Conservation (phyloP, 129 eudicot genomes). For the Oenanthe sinensis region DNA sequence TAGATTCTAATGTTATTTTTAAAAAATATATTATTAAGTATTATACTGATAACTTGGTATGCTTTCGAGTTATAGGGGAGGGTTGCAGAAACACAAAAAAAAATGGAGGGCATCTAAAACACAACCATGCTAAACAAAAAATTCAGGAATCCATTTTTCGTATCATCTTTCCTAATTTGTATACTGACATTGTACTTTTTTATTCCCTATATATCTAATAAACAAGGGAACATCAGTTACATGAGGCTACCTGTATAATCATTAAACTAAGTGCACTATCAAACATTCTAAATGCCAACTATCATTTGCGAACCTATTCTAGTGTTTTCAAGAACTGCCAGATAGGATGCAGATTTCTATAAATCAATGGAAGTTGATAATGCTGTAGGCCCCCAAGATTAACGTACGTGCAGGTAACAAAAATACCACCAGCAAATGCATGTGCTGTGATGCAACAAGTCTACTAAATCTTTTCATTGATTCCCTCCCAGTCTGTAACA, state of each 20-base stretch:
- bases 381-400: constrained; percentile 33
- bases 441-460: constrained; percentile 69
- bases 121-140: background rate
- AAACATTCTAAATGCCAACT: constrained; percentile 5
- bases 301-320: background rate
- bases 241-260: background rate
- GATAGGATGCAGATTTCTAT: background rate
- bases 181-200: background rate
- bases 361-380: constrained; percentile 20
- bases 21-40: too few species aligned
- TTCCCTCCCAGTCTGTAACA: constrained; percentile 44
- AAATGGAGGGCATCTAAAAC: too few species aligned
- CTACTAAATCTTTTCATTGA: constrained; percentile 60
- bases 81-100: background rate
- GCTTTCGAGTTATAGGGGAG: background rate
- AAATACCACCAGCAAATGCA: constrained; percentile 65
- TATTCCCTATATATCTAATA: constrained; percentile 5
- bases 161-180: background rate
- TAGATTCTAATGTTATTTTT: too few species aligned
- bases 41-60: too few species aligned
- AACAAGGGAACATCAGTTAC: constrained; percentile 12
- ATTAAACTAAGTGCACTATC: background rate
- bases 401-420: constrained; percentile 63
- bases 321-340: background rate
- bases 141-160: background rate